Conservation (phyloP, 257 asterid species). For the Pogostemon cablin region DNA sequence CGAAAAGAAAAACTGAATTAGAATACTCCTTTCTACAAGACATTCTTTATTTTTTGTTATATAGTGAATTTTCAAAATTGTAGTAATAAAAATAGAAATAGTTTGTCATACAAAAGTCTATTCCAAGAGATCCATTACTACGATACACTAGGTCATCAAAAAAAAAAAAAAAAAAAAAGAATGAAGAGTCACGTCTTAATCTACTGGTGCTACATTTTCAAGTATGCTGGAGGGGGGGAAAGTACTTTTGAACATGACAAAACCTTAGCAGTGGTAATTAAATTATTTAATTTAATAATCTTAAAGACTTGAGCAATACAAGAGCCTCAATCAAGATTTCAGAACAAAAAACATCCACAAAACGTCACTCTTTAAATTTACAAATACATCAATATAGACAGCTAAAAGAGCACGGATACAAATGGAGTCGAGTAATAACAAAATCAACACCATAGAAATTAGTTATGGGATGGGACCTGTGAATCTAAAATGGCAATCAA, state of each 20-base stretch:
- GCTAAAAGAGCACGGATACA: constrained; percentile 3
- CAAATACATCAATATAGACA: constrained; percentile 32
- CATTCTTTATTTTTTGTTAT: too few species aligned
- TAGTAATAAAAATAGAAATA: too few species aligned
- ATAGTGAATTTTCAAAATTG: too few species aligned
- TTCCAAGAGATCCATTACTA: too few species aligned
- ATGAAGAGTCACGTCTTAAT: too few species aligned
- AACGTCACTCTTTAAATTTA: constrained; percentile 30
- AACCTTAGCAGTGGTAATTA: constrained; percentile 51
- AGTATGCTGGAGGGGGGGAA: too few species aligned
- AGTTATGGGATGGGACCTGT: constrained; percentile 34
- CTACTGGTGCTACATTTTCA: too few species aligned
- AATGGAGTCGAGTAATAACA: constrained; percentile 10
- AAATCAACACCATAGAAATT: constrained; percentile 26
- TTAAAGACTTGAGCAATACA: neutral
- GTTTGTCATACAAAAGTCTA: too few species aligned
- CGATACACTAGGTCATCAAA: too few species aligned
- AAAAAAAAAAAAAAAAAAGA: too few species aligned
- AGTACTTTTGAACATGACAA: constrained; percentile 19
- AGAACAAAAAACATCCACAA: constrained; percentile 17
- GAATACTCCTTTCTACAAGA: too few species aligned
- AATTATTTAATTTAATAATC: constrained; percentile 36
- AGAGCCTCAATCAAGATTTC: constrained; percentile 15
- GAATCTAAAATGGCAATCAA: constrained; percentile 60
- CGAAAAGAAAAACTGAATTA: too few species aligned